These are phyloP conservation scores for Setaria italica DNA, from an alignment of 202 grass and related monocot species.

Conservation along the genomic window DNA sequence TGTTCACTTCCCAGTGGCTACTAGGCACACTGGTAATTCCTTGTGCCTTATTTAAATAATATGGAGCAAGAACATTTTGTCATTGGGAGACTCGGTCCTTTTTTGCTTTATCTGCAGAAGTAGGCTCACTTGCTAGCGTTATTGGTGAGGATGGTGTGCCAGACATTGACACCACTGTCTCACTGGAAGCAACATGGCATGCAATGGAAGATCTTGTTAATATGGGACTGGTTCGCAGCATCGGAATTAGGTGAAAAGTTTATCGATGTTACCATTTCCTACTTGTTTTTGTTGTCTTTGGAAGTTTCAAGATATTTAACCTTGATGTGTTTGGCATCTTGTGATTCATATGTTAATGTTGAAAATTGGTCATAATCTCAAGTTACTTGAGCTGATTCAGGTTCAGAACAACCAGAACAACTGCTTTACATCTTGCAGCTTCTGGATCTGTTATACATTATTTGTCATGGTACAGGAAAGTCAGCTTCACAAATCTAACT, in stretches of 20 bases:
- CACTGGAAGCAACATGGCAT: conserved; percentile 92
- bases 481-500: neutral
- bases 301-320: neutral
- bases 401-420: neutral
- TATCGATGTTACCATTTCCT: neutral
- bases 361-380: too few relatives aligned
- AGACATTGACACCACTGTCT: conserved; percentile 90
- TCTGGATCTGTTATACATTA: neutral
- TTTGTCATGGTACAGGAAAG: neutral
- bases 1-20: conserved; percentile 89
- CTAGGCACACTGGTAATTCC: conserved; percentile 75
- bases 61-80: neutral
- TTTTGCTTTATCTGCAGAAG: conserved; percentile 45
- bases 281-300: neutral
- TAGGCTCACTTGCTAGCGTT: conserved; percentile 72
- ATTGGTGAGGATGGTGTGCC: conserved; percentile 86
- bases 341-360: neutral
- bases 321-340: neutral
- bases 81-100: neutral
- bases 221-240: conserved; percentile 71
- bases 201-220: conserved; percentile 95
- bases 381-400: neutral
- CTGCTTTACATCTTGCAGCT: neutral
- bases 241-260: conserved; percentile 78
- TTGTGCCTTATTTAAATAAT: conserved; percentile 3